phyloP scores from a whole-genome alignment of 2,329 filamentous ascomycete species.

The Bipolaris oryzae region DNA sequence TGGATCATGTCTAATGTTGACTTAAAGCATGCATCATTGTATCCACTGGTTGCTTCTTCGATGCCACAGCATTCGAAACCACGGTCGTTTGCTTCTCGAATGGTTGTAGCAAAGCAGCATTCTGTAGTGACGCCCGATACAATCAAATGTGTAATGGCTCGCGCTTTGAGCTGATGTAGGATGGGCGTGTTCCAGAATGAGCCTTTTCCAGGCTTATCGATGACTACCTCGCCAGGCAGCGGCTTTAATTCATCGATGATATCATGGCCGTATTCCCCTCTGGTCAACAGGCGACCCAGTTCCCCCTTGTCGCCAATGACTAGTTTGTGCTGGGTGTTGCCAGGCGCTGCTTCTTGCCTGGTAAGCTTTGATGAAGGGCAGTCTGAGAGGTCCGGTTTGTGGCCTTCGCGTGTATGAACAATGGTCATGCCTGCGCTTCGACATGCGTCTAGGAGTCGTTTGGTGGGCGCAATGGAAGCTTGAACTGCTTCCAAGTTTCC shows the following conservation, averaged over 20 bases:
- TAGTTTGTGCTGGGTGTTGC: conserved; percentile 51
- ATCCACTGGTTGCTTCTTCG: conserved; percentile 55
- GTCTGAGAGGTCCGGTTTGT: conserved; percentile 59
- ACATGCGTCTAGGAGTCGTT: conserved; percentile 52
- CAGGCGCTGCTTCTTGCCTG: conserved; percentile 57
- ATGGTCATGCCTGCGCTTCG: conserved; percentile 53
- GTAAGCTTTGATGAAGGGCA: conserved; percentile 58
- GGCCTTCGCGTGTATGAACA: conserved; percentile 58
- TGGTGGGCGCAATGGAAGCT: conserved; percentile 50
- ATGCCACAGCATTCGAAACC: conserved; percentile 64
- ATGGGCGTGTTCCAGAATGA: conserved; percentile 64
- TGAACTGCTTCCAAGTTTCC: conserved; percentile 50
- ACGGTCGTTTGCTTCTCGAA: conserved; percentile 64
- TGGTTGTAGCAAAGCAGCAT: conserved; percentile 63
- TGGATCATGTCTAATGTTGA: conserved; percentile 58
- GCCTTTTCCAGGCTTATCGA: conserved; percentile 66
- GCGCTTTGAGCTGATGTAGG: conserved; percentile 59
- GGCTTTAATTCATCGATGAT: conserved; percentile 61
- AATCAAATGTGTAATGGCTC: conserved; percentile 64
- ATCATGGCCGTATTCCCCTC: conserved; percentile 62
- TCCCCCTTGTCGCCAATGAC: conserved; percentile 60
- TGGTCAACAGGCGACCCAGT: conserved; percentile 60
- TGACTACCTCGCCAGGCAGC: conserved; percentile 58
- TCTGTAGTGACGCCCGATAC: conserved; percentile 65
- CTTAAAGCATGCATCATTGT: conserved; percentile 54